These are phyloP conservation scores for Apiotrichum brassicae DNA, from an alignment of 1,284 basidiomycete species.

Conservation along the genomic window DNA sequence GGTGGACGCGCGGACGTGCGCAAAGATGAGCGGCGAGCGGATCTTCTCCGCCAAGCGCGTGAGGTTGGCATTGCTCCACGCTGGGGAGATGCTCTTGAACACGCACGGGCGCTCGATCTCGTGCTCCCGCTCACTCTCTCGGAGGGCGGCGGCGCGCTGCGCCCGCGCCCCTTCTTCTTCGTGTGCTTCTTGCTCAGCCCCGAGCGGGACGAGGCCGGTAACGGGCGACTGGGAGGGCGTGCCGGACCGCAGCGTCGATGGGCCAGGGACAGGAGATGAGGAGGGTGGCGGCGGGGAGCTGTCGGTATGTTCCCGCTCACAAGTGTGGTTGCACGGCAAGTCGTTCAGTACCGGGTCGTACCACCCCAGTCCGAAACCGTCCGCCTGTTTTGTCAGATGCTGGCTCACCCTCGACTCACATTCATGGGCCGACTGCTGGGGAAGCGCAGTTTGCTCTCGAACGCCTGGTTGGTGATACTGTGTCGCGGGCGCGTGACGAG, in stretches of 20 bases:
- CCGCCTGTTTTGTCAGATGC: constrained; percentile 51
- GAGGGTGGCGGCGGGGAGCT: background rate
- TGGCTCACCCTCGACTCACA: constrained; percentile 19
- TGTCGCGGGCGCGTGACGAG: constrained; percentile 86
- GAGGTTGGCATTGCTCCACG: constrained; percentile 91
- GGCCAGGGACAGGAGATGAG: background rate
- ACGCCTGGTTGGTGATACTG: constrained; percentile 93
- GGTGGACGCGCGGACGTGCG: constrained; percentile 83
- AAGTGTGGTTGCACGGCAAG: background rate
- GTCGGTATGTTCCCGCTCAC: background rate
- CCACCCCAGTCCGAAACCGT: constrained; percentile 93
- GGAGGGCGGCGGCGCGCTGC: constrained; percentile 22
- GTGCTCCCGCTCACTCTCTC: constrained; percentile 54
- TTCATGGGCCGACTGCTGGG: constrained; percentile 78
- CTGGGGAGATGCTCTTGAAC: constrained; percentile 95
- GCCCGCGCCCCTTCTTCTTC: constrained; percentile 18
- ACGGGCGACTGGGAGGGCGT: constrained; percentile 5
- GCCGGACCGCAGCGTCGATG: constrained; percentile 11
- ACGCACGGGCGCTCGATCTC: constrained; percentile 83
- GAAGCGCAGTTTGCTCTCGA: constrained; percentile 78
- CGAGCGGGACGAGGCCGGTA: background rate
- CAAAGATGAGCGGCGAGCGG: constrained; percentile 89
- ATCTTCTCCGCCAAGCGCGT: constrained; percentile 87
- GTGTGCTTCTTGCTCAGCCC: constrained; percentile 8
- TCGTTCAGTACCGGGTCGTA: constrained; percentile 37